Conservation (phyloP, 441 rosid species). For the Gossypium armourianum region DNA sequence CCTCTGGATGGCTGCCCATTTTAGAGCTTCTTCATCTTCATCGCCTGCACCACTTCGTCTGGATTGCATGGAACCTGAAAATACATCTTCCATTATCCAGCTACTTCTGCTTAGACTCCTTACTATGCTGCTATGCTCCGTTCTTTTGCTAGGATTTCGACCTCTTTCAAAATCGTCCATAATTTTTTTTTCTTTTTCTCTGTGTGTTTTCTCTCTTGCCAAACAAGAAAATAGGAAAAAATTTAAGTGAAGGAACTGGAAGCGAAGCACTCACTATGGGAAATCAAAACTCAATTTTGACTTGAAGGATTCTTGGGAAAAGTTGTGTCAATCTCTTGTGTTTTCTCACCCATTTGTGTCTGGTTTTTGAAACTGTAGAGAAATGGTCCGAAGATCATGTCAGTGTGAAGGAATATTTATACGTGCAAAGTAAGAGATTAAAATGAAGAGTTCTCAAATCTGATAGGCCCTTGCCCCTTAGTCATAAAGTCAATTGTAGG, state of each 20-base stretch:
- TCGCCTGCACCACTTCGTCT: constrained; percentile 33
- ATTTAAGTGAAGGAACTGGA: too few relatives aligned
- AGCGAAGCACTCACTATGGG: not conserved
- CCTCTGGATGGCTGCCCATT: constrained; percentile 84
- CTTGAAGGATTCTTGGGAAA: not conserved
- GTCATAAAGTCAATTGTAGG: not conserved
- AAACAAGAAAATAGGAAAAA: too few relatives aligned
- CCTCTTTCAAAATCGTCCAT: constrained; percentile 15
- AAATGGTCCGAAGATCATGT: too few relatives aligned
- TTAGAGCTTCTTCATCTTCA: constrained; percentile 72
- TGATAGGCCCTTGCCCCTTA: not conserved
- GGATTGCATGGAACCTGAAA: constrained; percentile 27
- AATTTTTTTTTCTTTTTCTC: not conserved
- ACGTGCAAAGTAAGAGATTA: not conserved
- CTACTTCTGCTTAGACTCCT: constrained; percentile 47
- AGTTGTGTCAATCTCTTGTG: too few relatives aligned
- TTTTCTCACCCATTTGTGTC: too few relatives aligned
- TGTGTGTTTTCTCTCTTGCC: too few relatives aligned
- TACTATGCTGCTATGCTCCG: constrained; percentile 30
- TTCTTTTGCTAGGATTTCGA: constrained; percentile 8
- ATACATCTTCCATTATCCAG: constrained; percentile 48
- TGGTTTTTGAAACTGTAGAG: too few relatives aligned
- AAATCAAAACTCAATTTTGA: not conserved
- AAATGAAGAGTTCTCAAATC: not conserved
- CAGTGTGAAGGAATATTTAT: not conserved